Conservation (phyloP, 2,329 filamentous ascomycete genomes). For the Teratosphaeria pseudoeucalypti region DNA sequence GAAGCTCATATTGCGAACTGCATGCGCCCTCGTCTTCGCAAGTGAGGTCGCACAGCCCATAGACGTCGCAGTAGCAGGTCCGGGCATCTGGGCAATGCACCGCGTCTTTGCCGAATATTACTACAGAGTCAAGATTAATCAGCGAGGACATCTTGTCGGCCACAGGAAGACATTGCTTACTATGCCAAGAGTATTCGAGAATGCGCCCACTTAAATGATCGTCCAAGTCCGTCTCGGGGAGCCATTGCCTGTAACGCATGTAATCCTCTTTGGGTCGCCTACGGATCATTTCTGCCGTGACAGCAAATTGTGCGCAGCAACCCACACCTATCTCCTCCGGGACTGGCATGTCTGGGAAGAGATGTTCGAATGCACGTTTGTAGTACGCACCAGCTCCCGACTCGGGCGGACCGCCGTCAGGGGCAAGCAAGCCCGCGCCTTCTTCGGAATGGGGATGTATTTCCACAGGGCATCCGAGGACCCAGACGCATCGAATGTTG, state of each 20-base stretch:
- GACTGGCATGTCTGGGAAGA: neutral
- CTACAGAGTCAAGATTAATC: neutral
- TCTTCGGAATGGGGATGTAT: neutral
- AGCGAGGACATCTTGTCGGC: neutral
- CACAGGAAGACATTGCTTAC: neutral
- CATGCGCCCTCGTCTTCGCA: neutral
- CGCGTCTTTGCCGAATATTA: neutral
- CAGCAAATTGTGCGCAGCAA: neutral
- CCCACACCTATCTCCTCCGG: neutral
- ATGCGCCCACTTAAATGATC: neutral
- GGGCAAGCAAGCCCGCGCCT: neutral
- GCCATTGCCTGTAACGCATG: neutral
- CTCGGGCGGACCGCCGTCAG: neutral
- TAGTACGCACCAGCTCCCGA: neutral
- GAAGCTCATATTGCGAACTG: neutral
- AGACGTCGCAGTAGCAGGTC: neutral
- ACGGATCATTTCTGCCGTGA: neutral
- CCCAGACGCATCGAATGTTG: neutral
- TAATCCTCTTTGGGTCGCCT: neutral
- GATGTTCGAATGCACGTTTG: neutral
- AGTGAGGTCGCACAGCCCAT: neutral
- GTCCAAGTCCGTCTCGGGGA: neutral
- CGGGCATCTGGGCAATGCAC: neutral
- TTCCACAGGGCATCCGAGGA: neutral
- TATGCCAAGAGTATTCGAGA: neutral